Evolutionary conservation across 768 basidiomycete species (phyloP).

Genomic region (Rubroboletus satanas): DNA sequence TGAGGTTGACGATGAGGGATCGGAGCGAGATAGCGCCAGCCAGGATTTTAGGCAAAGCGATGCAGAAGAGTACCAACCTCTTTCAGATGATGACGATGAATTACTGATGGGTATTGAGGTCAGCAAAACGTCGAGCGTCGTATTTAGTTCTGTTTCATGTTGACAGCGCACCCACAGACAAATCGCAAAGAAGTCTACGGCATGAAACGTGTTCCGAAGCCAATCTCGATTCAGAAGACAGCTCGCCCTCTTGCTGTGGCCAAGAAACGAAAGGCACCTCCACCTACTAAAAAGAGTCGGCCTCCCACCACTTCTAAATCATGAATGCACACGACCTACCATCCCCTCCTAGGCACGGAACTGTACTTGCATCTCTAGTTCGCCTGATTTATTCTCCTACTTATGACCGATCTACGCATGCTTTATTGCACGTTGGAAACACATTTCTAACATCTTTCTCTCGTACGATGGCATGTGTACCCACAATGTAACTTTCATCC

Average conservation of each 20-base stretch:
- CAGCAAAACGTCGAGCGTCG: slow-evolving; percentile 8
- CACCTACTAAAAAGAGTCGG: slow-evolving; percentile 12
- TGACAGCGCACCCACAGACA: slow-evolving; percentile 29
- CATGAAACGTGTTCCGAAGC: slow-evolving; percentile 25
- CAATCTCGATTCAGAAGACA: slow-evolving; percentile 3
- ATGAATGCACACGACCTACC: slow-evolving; percentile 3
- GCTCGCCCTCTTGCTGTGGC: neutral
- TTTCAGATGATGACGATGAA: slow-evolving; percentile 53
- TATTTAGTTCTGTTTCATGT: neutral
- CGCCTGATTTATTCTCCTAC: slow-evolving; percentile 12
- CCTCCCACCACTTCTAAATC: neutral
- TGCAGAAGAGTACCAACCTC: slow-evolving; percentile 12
- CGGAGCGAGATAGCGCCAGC: slow-evolving; percentile 15
- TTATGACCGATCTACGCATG: slow-evolving; percentile 2
- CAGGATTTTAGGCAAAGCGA: slow-evolving; percentile 11
- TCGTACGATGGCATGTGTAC: slow-evolving; percentile 1
- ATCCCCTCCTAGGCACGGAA: neutral
- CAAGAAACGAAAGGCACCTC: slow-evolving; percentile 23
- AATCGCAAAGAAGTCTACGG: slow-evolving; percentile 38
- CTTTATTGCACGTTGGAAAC: slow-evolving; percentile 8
- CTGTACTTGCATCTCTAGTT: neutral
- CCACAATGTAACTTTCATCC: slow-evolving; percentile 7
- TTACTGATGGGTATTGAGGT: slow-evolving; percentile 62
- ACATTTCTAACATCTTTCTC: slow-evolving; percentile 1
- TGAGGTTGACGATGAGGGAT: slow-evolving; percentile 33